Evolutionary conservation across 148 eudicot species (phyloP).

Genomic region (Drosera capensis): DNA sequence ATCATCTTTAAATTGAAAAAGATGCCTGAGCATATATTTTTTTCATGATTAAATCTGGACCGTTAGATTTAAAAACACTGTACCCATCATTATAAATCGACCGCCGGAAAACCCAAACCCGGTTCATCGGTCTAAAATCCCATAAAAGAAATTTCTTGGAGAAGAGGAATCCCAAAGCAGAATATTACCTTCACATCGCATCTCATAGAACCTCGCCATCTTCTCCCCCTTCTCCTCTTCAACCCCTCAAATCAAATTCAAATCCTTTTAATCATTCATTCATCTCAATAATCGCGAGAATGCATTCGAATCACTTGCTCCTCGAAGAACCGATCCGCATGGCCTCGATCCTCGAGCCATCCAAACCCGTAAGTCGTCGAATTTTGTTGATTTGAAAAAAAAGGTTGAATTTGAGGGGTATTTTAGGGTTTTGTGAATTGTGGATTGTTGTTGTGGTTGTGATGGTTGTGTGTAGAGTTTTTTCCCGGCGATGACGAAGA

Average conservation of each 20-base stretch:
- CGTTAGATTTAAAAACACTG: too few relatives aligned
- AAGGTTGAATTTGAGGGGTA: background rate
- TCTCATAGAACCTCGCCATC: background rate
- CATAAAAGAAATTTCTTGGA: too few relatives aligned
- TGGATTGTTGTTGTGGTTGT: background rate
- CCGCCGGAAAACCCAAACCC: too few relatives aligned
- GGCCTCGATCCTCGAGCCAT: slow-evolving; percentile 93
- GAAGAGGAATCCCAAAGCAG: too few relatives aligned
- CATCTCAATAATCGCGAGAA: slow-evolving; percentile 7
- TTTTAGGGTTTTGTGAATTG: background rate
- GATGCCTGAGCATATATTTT: too few relatives aligned
- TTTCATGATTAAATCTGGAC: too few relatives aligned
- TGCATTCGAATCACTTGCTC: slow-evolving; percentile 81
- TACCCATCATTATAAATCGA: too few relatives aligned
- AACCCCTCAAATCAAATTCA: too few relatives aligned
- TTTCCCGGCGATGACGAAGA: slow-evolving; percentile 89
- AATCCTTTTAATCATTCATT: background rate
- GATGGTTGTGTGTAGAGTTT: slow-evolving; percentile 69
- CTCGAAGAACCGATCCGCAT: slow-evolving; percentile 96
- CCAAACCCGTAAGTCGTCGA: slow-evolving; percentile 55
- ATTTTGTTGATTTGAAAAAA: background rate
- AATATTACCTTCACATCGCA: background rate
- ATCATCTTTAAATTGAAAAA: too few relatives aligned
- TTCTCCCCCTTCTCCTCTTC: background rate
- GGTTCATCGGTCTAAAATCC: too few relatives aligned